Conservation (phyloP, 257 asterid species). For the Haberlea rhodopensis region DNA sequence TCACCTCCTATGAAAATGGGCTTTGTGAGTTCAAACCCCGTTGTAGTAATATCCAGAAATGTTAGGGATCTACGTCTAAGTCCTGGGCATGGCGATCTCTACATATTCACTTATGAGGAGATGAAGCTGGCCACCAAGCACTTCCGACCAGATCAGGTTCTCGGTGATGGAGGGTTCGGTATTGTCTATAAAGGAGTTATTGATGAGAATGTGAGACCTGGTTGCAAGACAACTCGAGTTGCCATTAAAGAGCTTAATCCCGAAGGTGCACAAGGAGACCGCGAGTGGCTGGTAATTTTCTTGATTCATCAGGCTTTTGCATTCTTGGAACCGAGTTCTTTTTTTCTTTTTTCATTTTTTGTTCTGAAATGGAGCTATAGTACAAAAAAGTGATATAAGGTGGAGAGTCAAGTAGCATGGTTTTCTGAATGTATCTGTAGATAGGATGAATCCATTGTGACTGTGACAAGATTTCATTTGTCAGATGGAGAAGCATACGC, state of each 20-base stretch:
- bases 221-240: constrained; percentile 56
- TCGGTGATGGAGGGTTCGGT: constrained; percentile 95
- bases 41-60: constrained; percentile 57
- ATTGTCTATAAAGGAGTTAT: constrained; percentile 82
- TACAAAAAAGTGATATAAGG: background rate
- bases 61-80: constrained; percentile 71
- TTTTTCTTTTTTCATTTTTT: no score
- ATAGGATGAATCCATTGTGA: background rate
- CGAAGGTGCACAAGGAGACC: constrained; percentile 86
- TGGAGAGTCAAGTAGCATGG: background rate
- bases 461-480: background rate
- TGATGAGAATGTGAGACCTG: constrained; percentile 64
- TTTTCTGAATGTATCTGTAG: background rate
- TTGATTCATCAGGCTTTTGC: background rate
- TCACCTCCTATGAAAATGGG: constrained; percentile 39
- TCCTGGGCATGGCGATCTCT: constrained; percentile 72
- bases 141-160: constrained; percentile 82
- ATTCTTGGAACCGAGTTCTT: background rate
- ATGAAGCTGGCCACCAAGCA: constrained; percentile 90
- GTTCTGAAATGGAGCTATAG: background rate
- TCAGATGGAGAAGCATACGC: background rate
- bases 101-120: constrained; percentile 81
- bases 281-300: constrained; percentile 88
- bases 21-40: constrained; percentile 35
- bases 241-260: constrained; percentile 93